phyloP scores from a whole-genome alignment of 805 yeast genomes.

The Myxozyma udenii region DNA sequence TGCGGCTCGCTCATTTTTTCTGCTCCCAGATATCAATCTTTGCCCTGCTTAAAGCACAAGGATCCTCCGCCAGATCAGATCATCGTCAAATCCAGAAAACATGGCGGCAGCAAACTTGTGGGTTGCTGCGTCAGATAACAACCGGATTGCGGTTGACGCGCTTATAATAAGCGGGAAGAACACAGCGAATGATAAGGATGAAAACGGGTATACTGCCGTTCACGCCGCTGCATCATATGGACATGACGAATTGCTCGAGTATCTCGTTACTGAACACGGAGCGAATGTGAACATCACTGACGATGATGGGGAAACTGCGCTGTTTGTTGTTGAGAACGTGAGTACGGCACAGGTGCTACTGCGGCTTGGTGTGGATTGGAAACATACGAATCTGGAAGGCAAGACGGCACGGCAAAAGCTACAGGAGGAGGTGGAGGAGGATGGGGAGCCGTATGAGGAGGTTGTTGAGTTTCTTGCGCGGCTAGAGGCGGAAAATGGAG shows the following conservation, averaged over 20 bases:
- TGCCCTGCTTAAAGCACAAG: too few species aligned
- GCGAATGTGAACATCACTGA: slow-evolving; percentile 85
- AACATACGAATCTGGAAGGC: slow-evolving; percentile 65
- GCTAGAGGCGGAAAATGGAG: slow-evolving; percentile 37
- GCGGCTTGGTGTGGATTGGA: slow-evolving; percentile 64
- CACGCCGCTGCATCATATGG: slow-evolving; percentile 98
- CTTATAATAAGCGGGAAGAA: slow-evolving; percentile 50
- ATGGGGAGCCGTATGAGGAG: slow-evolving; percentile 73
- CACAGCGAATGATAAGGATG: slow-evolving; percentile 74
- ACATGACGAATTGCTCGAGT: slow-evolving; percentile 62
- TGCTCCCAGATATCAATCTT: too few species aligned
- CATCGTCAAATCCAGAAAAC: too few species aligned
- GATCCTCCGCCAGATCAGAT: too few species aligned
- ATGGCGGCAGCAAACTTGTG: slow-evolving; percentile 58
- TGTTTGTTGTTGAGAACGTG: slow-evolving; percentile 81
- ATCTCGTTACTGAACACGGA: slow-evolving; percentile 50
- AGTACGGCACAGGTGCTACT: slow-evolving; percentile 63
- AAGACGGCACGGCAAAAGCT: slow-evolving; percentile 45
- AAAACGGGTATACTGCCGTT: slow-evolving; percentile 92
- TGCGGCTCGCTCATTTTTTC: neutral
- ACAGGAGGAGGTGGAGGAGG: slow-evolving; percentile 60
- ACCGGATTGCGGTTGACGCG: slow-evolving; percentile 54
- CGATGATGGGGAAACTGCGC: slow-evolving; percentile 89
- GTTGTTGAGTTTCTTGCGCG: slow-evolving; percentile 59
- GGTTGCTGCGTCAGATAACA: slow-evolving; percentile 92